Conservation (phyloP, 106 monocot genomes). For the Allium sativum region DNA sequence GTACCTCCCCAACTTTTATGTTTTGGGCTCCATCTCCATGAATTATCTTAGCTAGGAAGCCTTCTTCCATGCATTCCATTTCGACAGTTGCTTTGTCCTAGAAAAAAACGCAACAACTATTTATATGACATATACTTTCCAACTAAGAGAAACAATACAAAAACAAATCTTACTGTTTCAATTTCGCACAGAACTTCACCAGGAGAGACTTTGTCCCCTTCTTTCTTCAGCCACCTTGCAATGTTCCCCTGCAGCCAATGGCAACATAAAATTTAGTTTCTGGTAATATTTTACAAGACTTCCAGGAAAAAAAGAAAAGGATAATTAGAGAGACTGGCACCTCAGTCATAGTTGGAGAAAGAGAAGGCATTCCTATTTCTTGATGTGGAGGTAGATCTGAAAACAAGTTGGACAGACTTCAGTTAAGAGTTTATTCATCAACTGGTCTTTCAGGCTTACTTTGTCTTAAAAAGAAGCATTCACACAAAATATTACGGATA, state of each 20-base stretch:
- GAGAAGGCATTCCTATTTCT: conserved; percentile 96
- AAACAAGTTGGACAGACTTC: not conserved
- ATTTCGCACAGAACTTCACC: conserved; percentile 99
- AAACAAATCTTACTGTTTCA: conserved; percentile 66
- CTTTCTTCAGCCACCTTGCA: conserved; percentile 93
- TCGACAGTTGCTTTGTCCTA: conserved; percentile 99
- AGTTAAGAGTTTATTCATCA: too few relatives aligned
- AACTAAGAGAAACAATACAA: not conserved
- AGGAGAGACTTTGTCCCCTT: conserved; percentile 91
- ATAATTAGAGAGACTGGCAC: conserved; percentile 16
- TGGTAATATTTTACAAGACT: too few relatives aligned
- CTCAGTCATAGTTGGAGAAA: conserved; percentile 99
- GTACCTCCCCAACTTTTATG: conserved; percentile 97
- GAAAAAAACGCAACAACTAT: not conserved
- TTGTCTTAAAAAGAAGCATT: too few relatives aligned
- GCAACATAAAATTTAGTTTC: not conserved
- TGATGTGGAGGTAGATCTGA: conserved; percentile 87
- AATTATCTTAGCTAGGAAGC: conserved; percentile 88
- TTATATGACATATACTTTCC: not conserved
- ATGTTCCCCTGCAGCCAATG: conserved; percentile 69
- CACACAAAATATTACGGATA: too few relatives aligned
- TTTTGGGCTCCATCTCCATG: conserved; percentile 83
- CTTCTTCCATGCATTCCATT: conserved; percentile 99
- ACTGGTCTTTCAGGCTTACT: too few relatives aligned
- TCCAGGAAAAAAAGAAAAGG: not conserved